Evolutionary conservation across 2,329 filamentous ascomycete species (phyloP), one percentile per base, ranked within the genome.

Genomic region (Mollisia scopiformis): DNA sequence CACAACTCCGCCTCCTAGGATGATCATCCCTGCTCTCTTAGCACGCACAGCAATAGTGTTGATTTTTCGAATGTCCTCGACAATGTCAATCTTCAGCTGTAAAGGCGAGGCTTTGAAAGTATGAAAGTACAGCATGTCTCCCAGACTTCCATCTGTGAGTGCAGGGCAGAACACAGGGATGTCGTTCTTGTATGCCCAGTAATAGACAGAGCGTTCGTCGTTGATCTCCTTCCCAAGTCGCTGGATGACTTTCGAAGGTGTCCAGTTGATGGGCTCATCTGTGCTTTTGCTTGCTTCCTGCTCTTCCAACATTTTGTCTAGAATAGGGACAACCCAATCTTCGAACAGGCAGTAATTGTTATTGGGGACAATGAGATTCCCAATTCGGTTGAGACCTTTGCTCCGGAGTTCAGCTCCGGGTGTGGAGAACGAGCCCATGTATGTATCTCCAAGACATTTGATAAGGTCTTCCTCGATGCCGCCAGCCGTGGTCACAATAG

Each of bases 81-180:
- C 92, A 61, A 98, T 92, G 74, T 98, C 95, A 62, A 97, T 86
- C 59, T 88, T 87, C 43, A 99, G 82, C 75, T 94, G 90, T 62
- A 81, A 79, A 3, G 94, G 94, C 1, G 91, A 93, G 0, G 91
- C 79, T 75, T 94, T 95, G 84, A 93, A 99, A 1, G 93, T 96
- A 79, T 99, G 94, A 76, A 99, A 98, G 78, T 97, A 98, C 41
- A 99, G 82, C 95, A 99, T 99, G 75, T 99, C 95, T 5, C 95
- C 95, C 21, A 99, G 78, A 69, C 92, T 96, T 19, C 95, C 95
- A 72, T 99, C 95, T 0, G 95, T 99, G 69, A 99, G 80, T 6
- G 95, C 95, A 0, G 95, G 95, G 73, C 94, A 98, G 80, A 99
- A 99, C 16, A 99, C 90, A 0, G 95, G 95, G 59, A 99, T 98